Conservation (phyloP, 148 eudicot species). For the Euryodendron excelsum region DNA sequence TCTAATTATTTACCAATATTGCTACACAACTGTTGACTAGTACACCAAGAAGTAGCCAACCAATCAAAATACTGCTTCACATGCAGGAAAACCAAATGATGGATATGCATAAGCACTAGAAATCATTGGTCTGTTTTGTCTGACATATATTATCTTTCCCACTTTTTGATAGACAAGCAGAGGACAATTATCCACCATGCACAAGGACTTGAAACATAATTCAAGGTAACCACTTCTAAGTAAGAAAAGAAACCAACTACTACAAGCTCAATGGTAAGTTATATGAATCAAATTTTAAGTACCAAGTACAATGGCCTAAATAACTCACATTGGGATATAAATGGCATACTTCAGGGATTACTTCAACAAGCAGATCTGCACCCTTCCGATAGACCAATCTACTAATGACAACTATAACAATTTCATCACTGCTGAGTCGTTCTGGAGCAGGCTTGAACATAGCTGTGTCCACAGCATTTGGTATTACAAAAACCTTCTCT, state of each 20-base stretch:
- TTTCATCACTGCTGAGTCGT: conserved; percentile 53
- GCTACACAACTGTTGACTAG: too few species aligned
- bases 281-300: neutral
- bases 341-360: conserved; percentile 95
- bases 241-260: conserved; percentile 3
- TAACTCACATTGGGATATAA: conserved; percentile 81
- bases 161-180: neutral
- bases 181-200: neutral
- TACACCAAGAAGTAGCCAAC: too few species aligned
- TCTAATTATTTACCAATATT: too few species aligned
- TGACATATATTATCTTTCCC: neutral
- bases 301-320: neutral
- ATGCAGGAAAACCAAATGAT: neutral
- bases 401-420: conserved; percentile 90
- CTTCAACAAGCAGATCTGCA: conserved; percentile 96
- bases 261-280: neutral
- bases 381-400: conserved; percentile 97
- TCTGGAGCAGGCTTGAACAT: conserved; percentile 91
- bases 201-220: neutral
- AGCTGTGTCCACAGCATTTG: conserved; percentile 97
- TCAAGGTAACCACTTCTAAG: neutral
- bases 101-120: neutral
- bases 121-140: neutral
- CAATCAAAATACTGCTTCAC: neutral
- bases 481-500: conserved; percentile 86